Conservation (phyloP, 176 grass and related monocot genomes). For the Areca catechu region DNA sequence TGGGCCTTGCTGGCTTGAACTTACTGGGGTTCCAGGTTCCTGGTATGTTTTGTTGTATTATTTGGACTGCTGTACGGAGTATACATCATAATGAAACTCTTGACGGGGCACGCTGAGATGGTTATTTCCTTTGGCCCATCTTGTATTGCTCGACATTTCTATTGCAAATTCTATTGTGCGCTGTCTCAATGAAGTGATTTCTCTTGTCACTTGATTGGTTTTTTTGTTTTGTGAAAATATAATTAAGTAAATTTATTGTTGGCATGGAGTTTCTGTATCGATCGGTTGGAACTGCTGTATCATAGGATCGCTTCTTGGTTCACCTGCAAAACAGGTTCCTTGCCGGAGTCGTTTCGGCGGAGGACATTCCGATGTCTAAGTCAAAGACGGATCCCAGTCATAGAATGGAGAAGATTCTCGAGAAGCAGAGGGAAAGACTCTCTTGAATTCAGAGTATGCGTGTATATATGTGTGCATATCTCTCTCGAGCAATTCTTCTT, state of each 20-base stretch:
- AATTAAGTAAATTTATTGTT: neutral
- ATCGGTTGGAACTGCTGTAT: too few species aligned
- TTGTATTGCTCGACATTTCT: neutral
- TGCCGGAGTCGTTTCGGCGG: too few species aligned
- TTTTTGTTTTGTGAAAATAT: neutral
- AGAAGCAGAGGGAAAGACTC: too few species aligned
- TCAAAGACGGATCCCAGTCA: too few species aligned
- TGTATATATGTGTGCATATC: too few species aligned
- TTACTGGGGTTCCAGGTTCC: constrained; percentile 7
- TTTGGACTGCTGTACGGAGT: constrained; percentile 19
- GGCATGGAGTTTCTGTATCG: too few species aligned
- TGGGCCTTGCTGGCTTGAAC: constrained; percentile 21
- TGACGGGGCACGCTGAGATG: constrained; percentile 20
- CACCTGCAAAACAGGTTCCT: too few species aligned
- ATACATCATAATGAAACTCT: constrained; percentile 4
- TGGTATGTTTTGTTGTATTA: constrained; percentile 28
- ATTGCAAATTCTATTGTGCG: neutral
- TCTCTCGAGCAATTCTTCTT: too few species aligned
- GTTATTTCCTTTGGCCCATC: constrained; percentile 3
- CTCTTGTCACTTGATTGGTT: neutral
- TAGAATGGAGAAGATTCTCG: too few species aligned
- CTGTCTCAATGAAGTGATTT: neutral
- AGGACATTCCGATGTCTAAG: too few species aligned
- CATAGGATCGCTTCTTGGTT: too few species aligned
- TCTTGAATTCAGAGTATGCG: too few species aligned